These are phyloP conservation scores for Claviceps cyperi DNA, from an alignment of 2,329 filamentous ascomycete genomes.

Conservation along the genomic window DNA sequence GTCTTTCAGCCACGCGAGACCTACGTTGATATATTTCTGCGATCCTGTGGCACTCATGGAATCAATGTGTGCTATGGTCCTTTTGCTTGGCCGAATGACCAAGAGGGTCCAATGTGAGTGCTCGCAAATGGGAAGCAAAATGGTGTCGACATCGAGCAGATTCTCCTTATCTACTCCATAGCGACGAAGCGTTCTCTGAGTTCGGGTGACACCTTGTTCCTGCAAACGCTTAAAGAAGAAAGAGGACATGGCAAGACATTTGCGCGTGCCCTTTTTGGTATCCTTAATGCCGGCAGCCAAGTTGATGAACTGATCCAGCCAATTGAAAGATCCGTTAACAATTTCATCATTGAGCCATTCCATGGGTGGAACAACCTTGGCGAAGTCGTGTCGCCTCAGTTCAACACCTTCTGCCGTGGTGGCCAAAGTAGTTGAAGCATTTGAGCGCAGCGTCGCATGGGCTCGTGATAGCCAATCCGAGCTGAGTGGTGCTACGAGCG, in stretches of 20 bases:
- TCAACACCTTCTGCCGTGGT: slow-evolving; percentile 34
- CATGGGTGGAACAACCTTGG: slow-evolving; percentile 39
- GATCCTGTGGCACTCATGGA: slow-evolving; percentile 36
- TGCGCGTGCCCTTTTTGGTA: slow-evolving; percentile 33
- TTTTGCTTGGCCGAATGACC: slow-evolving; percentile 46
- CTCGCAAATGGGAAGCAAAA: slow-evolving; percentile 56
- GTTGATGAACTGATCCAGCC: slow-evolving; percentile 46
- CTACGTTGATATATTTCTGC: slow-evolving; percentile 24
- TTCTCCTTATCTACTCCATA: slow-evolving; percentile 43
- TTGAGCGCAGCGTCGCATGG: slow-evolving; percentile 19
- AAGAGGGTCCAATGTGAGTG: slow-evolving; percentile 57
- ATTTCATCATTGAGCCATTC: slow-evolving; percentile 68
- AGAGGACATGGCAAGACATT: slow-evolving; percentile 48
- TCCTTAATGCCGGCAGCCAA: slow-evolving; percentile 36
- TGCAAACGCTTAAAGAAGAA: slow-evolving; percentile 48
- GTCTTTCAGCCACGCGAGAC: slow-evolving; percentile 40
- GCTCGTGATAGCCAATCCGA: slow-evolving; percentile 14
- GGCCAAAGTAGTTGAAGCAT: slow-evolving; percentile 23
- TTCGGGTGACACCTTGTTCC: slow-evolving; percentile 30
- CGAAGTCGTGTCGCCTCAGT: slow-evolving; percentile 43
- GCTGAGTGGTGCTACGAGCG: slow-evolving; percentile 16
- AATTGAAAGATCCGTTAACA: slow-evolving; percentile 51
- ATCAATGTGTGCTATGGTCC: slow-evolving; percentile 55
- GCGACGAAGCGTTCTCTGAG: slow-evolving; percentile 42
- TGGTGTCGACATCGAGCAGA: slow-evolving; percentile 48